Evolutionary conservation across 75 land plant genomes (phyloP).

Genomic region (Selaginella tamariscina): DNA sequence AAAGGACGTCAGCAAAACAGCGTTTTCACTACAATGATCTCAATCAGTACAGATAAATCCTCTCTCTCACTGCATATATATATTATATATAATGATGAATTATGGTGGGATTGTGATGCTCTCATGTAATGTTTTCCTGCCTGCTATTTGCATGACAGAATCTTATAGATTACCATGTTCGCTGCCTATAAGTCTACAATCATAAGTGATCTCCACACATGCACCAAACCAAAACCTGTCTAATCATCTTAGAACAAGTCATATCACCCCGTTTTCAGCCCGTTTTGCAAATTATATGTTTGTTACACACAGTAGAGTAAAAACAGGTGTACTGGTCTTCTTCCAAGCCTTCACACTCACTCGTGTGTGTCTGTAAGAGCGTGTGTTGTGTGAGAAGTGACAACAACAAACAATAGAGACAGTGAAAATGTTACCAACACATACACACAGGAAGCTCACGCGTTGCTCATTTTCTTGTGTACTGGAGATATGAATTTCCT

Average conservation of each 20-base stretch:
- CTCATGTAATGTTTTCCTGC: too few relatives aligned
- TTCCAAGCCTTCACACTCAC: too few relatives aligned
- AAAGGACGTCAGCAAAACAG: slow-evolving; percentile 1
- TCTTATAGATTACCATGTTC: neutral
- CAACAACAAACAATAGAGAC: too few relatives aligned
- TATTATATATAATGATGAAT: neutral
- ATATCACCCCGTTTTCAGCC: neutral
- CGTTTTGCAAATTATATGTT: too few relatives aligned
- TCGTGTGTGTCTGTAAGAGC: too few relatives aligned
- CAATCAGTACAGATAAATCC: too few relatives aligned
- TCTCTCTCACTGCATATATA: neutral
- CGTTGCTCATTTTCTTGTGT: slow-evolving; percentile 1
- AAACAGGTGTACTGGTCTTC: neutral
- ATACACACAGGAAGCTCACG: neutral
- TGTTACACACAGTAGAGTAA: neutral
- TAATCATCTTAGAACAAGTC: neutral
- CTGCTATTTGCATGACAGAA: neutral
- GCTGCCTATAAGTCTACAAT: neutral
- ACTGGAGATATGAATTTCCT: neutral
- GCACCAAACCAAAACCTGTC: neutral
- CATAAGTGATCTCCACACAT: neutral
- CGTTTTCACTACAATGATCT: too few relatives aligned
- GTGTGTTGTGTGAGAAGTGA: too few relatives aligned
- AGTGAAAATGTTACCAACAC: too few relatives aligned
- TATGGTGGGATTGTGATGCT: too few relatives aligned